Base-by-base conservation (phyloP, 495 filamentous ascomycete genomes). In the Sordaria brevicollis region DNA sequence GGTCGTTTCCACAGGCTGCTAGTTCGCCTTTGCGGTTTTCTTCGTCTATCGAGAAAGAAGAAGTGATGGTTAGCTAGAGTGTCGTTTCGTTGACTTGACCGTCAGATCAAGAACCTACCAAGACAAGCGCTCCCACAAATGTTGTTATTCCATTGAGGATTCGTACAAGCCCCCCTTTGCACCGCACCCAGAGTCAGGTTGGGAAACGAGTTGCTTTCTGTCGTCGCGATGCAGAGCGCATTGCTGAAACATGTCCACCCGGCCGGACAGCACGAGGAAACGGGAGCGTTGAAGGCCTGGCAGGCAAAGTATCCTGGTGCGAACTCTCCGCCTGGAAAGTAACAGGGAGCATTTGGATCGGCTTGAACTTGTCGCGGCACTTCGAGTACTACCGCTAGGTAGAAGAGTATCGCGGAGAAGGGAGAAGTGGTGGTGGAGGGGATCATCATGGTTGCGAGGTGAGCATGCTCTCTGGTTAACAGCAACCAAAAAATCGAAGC, bases 221-320 rank as follows among this genome's bases (percentile, higher is more conserved):
- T 75, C 17, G 78, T 80, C 41, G 76, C 76, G 33, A 78, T 72
- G 66, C 76, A 80, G 3, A 80, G 74, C n/a, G 72, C 68, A 69
- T 76, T 79, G 33, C 73, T 74, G 57, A 77, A 81, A 70, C 79
- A 80, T 11, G 79, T 79, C 73, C 75, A 79, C 3, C 79, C 79
- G 0, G 68, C 69, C 25, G 76, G 72, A 65, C 79, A 80, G 67
- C 78, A 81, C 4, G 70, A 66, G 4, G 70, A 57, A 21, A 74
- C 72, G 34, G 68, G 69, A 0, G 74, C 71, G 41, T 69, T 34
- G 31, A 49, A 67, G 21, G 71, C 54, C 41, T 77, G 57, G 69
- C 78, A 81, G 11, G 77, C 71, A 36, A 66, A 72, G 65, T 77
- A 79, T 13, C 74, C 72, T 1, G 43, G 54, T 7, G 77, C 75